Percentiles rank a stretch among this genome's conserved stretches.
Conservation (phyloP, 441 rosid genomes). For the Capsella rubella region DNA sequence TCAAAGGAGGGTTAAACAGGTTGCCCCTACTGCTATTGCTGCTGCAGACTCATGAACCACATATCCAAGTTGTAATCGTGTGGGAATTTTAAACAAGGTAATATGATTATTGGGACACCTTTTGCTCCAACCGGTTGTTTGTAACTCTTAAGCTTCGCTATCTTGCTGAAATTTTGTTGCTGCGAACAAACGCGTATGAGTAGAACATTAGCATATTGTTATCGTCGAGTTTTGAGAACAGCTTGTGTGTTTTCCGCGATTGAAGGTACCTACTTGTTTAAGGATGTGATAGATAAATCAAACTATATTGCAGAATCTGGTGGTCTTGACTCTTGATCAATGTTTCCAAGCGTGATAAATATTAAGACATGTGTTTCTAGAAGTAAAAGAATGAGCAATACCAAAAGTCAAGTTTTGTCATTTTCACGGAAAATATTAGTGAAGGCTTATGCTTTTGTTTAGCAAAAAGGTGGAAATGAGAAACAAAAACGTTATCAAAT, state of each 20-base stretch:
- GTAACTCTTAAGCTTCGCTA: conserved; percentile 11
- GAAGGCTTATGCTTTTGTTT: conserved; percentile 18
- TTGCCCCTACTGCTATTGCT: conserved; percentile 51
- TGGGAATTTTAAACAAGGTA: conserved; percentile 18
- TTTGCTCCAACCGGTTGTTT: conserved; percentile 9
- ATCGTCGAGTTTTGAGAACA: conserved; percentile 19
- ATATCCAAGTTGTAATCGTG: conserved; percentile 3
- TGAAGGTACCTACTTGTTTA: conserved; percentile 17
- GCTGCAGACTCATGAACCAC: conserved; percentile 54
- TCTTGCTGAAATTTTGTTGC: conserved; percentile 32
- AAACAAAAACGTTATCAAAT: conserved; percentile 3
- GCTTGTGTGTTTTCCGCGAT: conserved; percentile 15
- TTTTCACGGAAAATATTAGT: conserved; percentile 25
- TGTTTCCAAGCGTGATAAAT: background rate
- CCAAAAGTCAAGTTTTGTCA: conserved; percentile 15
- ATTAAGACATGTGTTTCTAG: too few species aligned
- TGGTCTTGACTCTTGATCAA: conserved; percentile 15
- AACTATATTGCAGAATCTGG: conserved; percentile 10
- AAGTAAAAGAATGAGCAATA: conserved; percentile 3
- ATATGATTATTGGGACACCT: background rate
- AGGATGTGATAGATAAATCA: conserved; percentile 31
- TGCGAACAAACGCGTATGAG: conserved; percentile 16
- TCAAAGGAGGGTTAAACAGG: conserved; percentile 73
- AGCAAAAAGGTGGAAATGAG: conserved; percentile 11
- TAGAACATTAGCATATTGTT: conserved; percentile 27